phyloP scores from a whole-genome alignment of 208 protist species.

The Entamoeba moshkovskii region DNA sequence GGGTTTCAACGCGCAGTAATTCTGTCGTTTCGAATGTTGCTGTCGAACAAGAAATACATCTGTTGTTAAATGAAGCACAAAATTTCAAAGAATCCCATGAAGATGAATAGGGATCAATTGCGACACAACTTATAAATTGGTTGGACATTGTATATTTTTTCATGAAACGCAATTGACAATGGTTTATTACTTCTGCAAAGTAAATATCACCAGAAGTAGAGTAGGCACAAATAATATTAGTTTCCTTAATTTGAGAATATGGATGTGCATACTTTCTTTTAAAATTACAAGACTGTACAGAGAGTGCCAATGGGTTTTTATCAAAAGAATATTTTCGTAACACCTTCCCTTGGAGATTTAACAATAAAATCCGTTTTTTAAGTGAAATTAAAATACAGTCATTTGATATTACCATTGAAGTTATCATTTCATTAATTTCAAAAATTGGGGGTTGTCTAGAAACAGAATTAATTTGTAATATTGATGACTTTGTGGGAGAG shows the following conservation, averaged over 20 bases:
- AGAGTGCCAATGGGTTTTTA: background rate
- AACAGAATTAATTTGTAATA: background rate
- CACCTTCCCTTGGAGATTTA: background rate
- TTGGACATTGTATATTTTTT: background rate
- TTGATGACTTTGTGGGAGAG: background rate
- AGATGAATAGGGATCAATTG: background rate
- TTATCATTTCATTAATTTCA: background rate
- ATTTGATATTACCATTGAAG: background rate
- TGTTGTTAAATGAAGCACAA: background rate
- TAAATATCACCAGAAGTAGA: background rate
- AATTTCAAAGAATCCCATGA: background rate
- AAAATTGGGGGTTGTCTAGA: background rate
- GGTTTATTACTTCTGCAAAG: background rate
- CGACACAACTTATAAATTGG: background rate
- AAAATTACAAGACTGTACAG: background rate
- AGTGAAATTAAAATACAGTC: background rate
- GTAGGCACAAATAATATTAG: background rate
- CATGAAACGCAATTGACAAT: background rate
- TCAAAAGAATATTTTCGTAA: background rate
- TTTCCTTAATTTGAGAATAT: background rate
- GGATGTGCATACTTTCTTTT: background rate
- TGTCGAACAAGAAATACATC: background rate
- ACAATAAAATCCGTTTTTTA: background rate
- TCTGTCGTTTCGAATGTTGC: background rate
- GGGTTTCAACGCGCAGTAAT: background rate